Percentiles rank a stretch among this genome's conserved stretches.
Evolutionary conservation across 345 rosid genomes (phyloP).

Genomic region (Populus euphratica): DNA sequence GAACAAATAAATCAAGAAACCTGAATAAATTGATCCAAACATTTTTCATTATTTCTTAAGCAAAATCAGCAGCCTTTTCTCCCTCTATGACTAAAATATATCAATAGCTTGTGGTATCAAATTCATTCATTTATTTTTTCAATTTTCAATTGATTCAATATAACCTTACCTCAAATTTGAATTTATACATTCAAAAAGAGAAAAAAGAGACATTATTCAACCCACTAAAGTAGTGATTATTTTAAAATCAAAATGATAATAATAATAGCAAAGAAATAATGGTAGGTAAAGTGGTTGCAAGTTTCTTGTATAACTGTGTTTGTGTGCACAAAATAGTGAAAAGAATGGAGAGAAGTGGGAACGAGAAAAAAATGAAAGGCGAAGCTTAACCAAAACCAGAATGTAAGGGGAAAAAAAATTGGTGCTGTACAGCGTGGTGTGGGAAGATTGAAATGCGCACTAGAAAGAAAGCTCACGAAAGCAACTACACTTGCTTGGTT

Average conservation of each 20-base stretch:
- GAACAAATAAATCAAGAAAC: too few species aligned
- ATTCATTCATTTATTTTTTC: too few species aligned
- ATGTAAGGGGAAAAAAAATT: neutral
- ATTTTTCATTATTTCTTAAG: too few species aligned
- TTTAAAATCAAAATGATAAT: neutral
- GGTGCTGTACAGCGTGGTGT: neutral
- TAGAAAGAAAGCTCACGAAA: conserved; percentile 15
- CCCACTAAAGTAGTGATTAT: neutral
- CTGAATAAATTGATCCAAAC: too few species aligned
- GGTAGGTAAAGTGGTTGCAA: conserved; percentile 15
- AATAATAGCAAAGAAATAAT: conserved; percentile 2
- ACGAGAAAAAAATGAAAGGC: neutral
- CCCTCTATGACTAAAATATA: too few species aligned
- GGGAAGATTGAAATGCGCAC: conserved; percentile 32
- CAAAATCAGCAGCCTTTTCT: too few species aligned
- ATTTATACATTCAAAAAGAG: neutral
- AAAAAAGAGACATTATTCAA: neutral
- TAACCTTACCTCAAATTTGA: neutral
- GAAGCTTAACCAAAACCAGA: neutral
- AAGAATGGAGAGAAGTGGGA: neutral
- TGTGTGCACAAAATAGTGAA: neutral
- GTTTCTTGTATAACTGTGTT: conserved; percentile 11
- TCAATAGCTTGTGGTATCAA: too few species aligned
- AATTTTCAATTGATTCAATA: neutral
- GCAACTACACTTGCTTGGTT: neutral